Evolutionary conservation across 106 monocot species (phyloP).

Genomic region (Gastrodia elata): DNA sequence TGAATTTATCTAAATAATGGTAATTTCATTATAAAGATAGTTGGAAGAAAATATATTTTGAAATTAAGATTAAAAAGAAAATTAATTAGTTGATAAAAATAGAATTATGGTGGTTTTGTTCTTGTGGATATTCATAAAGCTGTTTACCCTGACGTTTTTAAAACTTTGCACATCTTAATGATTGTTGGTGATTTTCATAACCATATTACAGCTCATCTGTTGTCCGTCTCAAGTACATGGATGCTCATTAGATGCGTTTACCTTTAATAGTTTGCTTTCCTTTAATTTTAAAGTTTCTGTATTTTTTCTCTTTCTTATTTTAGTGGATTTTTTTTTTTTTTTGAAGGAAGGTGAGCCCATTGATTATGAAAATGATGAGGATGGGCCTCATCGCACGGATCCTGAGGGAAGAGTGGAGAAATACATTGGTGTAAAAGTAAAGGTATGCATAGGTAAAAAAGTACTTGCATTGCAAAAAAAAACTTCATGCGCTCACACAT

Average conservation of each 20-base stretch:
- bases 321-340: neutral
- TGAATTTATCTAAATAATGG: too few species aligned
- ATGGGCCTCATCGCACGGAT: conserved; percentile 64
- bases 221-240: neutral
- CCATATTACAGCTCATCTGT: neutral
- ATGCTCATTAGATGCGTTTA: neutral
- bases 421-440: conserved; percentile 97
- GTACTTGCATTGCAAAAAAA: too few species aligned
- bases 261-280: neutral
- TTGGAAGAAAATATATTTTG: too few species aligned
- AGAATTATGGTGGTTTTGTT: neutral
- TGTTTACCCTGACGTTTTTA: neutral
- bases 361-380: conserved; percentile 83
- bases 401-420: conserved; percentile 97
- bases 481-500: too few species aligned
- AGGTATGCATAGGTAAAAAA: conserved; percentile 54
- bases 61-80: too few species aligned
- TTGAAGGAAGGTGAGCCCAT: conserved; percentile 76
- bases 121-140: neutral
- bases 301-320: neutral
- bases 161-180: neutral
- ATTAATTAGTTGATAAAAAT: neutral
- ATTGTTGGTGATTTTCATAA: neutral
- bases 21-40: too few species aligned
- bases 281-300: too few species aligned